Conservation (phyloP, 305 asterid genomes). For the Petunia hybrid region DNA sequence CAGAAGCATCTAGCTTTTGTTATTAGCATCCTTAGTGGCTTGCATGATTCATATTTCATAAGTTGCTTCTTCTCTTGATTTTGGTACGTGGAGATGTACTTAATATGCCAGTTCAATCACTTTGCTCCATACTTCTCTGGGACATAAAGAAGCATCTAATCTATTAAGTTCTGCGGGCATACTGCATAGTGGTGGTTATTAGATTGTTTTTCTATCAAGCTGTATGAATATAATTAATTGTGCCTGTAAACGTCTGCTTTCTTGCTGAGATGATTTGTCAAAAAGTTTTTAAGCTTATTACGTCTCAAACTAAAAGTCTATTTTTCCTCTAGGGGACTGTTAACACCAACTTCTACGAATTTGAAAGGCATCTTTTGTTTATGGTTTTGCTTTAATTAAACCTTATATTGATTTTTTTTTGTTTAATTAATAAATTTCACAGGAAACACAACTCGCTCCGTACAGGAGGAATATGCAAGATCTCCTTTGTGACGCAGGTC, state of each 20-base stretch:
- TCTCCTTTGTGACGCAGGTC: conserved; percentile 97
- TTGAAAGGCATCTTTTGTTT: conserved; percentile 14
- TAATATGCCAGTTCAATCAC: conserved; percentile 12
- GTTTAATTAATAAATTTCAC: conserved; percentile 35
- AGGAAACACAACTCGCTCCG: conserved; percentile 99
- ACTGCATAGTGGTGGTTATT: conserved; percentile 6
- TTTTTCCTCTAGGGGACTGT: conserved; percentile 8
- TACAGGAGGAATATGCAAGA: conserved; percentile 97
- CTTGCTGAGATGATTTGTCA: not conserved
- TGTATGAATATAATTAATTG: not conserved
- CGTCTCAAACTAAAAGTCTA: conserved; percentile 12
- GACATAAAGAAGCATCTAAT: not conserved
- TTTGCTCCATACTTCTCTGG: conserved; percentile 13
- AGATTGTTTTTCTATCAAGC: conserved; percentile 2
- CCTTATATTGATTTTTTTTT: not conserved
- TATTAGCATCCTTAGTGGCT: conserved; percentile 28
- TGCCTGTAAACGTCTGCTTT: not conserved
- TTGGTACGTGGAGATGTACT: not conserved
- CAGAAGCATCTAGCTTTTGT: not conserved
- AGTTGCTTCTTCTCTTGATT: not conserved
- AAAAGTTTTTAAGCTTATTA: not conserved
- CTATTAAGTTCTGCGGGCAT: not conserved
- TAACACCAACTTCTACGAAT: conserved; percentile 17
- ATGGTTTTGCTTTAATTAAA: conserved; percentile 22
- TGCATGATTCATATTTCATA: conserved; percentile 5